phyloP scores from a whole-genome alignment of 2,329 filamentous ascomycete species.

The Aureobasidium sp. region DNA sequence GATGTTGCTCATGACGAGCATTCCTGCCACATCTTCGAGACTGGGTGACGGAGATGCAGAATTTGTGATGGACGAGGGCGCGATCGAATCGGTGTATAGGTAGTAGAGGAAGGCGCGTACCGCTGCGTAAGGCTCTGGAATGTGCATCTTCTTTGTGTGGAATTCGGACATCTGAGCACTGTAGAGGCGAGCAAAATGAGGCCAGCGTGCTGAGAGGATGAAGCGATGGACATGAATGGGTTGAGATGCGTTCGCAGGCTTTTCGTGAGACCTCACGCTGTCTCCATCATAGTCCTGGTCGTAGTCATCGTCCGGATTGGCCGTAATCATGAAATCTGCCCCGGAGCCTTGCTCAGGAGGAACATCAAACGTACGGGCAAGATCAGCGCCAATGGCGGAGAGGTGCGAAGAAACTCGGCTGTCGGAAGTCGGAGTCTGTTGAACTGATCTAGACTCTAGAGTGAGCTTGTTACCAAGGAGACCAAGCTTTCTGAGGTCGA shows the following conservation, averaged over 20 bases:
- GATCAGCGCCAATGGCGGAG: slow-evolving; percentile 70
- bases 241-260: slow-evolving; percentile 51
- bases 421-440: slow-evolving; percentile 46
- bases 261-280: slow-evolving; percentile 26
- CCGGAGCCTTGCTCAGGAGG: slow-evolving; percentile 77
- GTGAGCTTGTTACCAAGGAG: slow-evolving; percentile 69
- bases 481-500: slow-evolving; percentile 87
- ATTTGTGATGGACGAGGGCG: slow-evolving; percentile 26
- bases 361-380: slow-evolving; percentile 81
- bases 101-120: slow-evolving; percentile 95
- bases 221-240: slow-evolving; percentile 94
- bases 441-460: slow-evolving; percentile 31
- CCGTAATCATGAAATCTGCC: slow-evolving; percentile 86
- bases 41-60: slow-evolving; percentile 37
- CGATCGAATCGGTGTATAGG: slow-evolving; percentile 90
- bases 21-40: slow-evolving; percentile 80
- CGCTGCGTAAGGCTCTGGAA: slow-evolving; percentile 89
- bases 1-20: slow-evolving; percentile 95
- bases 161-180: slow-evolving; percentile 95
- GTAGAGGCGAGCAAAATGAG: slow-evolving; percentile 89
- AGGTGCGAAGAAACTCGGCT: slow-evolving; percentile 44
- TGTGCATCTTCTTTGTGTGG: slow-evolving; percentile 95
- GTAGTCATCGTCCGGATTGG: slow-evolving; percentile 60
- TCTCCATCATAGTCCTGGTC: slow-evolving; percentile 31
- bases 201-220: slow-evolving; percentile 91